These are phyloP conservation scores for Chalciporus piperatoides DNA, from an alignment of 1,284 basidiomycete species.

Conservation along the genomic window DNA sequence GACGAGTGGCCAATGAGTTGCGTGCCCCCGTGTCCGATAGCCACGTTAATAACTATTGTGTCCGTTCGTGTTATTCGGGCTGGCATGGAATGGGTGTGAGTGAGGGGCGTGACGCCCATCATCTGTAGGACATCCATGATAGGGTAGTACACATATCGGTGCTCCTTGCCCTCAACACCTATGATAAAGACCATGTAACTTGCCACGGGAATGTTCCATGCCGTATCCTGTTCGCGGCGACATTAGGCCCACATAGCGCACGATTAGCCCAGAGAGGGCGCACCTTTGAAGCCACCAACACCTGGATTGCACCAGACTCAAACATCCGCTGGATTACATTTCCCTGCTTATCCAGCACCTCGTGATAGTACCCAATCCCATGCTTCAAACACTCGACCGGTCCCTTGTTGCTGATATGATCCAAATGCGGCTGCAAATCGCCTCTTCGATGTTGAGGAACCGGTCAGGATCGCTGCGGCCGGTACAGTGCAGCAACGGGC, in stretches of 20 bases:
- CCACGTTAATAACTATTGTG: slow-evolving; percentile 26
- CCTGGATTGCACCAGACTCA: slow-evolving; percentile 91
- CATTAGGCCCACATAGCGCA: not conserved
- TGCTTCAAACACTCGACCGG: slow-evolving; percentile 83
- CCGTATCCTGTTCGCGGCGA: slow-evolving; percentile 66
- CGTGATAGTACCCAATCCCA: slow-evolving; percentile 95
- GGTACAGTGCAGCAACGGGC: slow-evolving; percentile 84
- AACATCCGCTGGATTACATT: slow-evolving; percentile 93
- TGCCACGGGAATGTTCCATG: slow-evolving; percentile 91
- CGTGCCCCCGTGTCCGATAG: slow-evolving; percentile 27
- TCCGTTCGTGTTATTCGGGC: slow-evolving; percentile 24
- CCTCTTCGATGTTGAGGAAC: slow-evolving; percentile 88
- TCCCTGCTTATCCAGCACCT: slow-evolving; percentile 88
- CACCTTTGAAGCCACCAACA: slow-evolving; percentile 91
- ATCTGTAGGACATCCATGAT: slow-evolving; percentile 98
- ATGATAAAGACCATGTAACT: slow-evolving; percentile 99
- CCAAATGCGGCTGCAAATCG: slow-evolving; percentile 84
- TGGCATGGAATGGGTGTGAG: slow-evolving; percentile 23
- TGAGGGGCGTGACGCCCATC: slow-evolving; percentile 87
- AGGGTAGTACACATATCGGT: slow-evolving; percentile 96
- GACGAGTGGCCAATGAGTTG: slow-evolving; percentile 26
- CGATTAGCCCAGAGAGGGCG: not conserved
- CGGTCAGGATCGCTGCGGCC: slow-evolving; percentile 84
- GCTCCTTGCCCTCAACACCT: slow-evolving; percentile 97
- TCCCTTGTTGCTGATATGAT: slow-evolving; percentile 76